These are phyloP conservation scores for Emmonsia crescens DNA, from an alignment of 2,329 filamentous ascomycete genomes.

Conservation along the genomic window DNA sequence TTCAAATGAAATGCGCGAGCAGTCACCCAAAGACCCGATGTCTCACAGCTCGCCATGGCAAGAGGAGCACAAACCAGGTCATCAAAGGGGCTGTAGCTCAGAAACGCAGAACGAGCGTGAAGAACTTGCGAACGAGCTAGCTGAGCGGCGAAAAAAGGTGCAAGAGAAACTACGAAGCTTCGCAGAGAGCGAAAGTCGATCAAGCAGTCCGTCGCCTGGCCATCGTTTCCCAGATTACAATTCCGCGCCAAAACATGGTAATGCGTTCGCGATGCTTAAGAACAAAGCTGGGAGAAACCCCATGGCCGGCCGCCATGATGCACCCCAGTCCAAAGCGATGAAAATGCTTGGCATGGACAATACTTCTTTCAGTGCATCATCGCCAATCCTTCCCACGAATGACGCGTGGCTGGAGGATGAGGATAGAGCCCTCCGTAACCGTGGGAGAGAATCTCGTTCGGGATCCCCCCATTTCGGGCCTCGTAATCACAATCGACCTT, in stretches of 20 bases:
- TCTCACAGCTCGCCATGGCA: slow-evolving; percentile 33
- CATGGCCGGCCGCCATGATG: slow-evolving; percentile 21
- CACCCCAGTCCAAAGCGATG: slow-evolving; percentile 25
- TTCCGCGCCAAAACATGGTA: slow-evolving; percentile 24
- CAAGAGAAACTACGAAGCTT: slow-evolving; percentile 38
- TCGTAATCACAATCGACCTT: slow-evolving; percentile 11
- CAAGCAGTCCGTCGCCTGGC: slow-evolving; percentile 32
- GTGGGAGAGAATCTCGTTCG: slow-evolving; percentile 28
- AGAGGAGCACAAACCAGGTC: slow-evolving; percentile 35
- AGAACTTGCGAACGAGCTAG: slow-evolving; percentile 39
- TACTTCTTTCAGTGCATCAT: slow-evolving; percentile 22
- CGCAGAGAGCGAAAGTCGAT: slow-evolving; percentile 33
- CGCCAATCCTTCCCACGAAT: slow-evolving; percentile 25
- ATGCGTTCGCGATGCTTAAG: slow-evolving; percentile 36
- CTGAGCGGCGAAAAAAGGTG: slow-evolving; percentile 37
- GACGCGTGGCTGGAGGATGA: slow-evolving; percentile 31
- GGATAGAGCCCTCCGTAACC: slow-evolving; percentile 20
- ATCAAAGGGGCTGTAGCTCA: slow-evolving; percentile 35
- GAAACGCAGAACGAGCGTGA: slow-evolving; percentile 40
- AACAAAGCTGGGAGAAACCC: slow-evolving; percentile 29
- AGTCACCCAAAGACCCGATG: background rate
- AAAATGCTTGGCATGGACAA: slow-evolving; percentile 32
- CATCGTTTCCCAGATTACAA: slow-evolving; percentile 25
- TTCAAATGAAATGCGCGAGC: background rate
- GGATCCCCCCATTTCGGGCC: slow-evolving; percentile 28